Evolutionary conservation across 495 filamentous ascomycete species (phyloP), one percentile per base, ranked within the genome.

Genomic region (Penicillium steckii): DNA sequence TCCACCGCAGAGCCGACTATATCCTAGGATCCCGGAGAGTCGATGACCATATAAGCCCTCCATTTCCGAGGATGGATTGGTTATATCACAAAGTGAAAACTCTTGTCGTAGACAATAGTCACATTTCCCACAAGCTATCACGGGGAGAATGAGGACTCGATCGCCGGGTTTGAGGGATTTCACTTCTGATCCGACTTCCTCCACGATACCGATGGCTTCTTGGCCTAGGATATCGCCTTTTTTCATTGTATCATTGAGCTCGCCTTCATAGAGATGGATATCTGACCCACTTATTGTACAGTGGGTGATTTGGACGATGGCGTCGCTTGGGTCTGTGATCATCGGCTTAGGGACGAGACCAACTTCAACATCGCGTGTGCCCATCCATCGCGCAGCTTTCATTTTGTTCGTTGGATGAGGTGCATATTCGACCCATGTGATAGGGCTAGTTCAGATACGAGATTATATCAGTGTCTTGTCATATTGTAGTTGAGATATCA

Each of bases 51-150:
- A 90, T 80, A 88, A 78, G 22, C 70, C 73, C 49, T 84, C 79
- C 55, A 78, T 76, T 46, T 81, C 72, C 8, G 73, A 78, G 60
- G 83, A 86, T 8, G 80, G 68, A 68, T 87, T 88, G 23, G 86
- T 90, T 45, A 63, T 76, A 60, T 87, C 85, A 71, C 88, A 92
- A 60, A 88, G 82, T 25, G 84, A 88, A 1, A 82, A 83, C 40
- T 67, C 41, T 55, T 69, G 48, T 7, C 53, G 48, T 33, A 62
- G 38, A 56, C 66, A 69, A 38, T 65, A 63, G 2, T 50, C 21
- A 44, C 66, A 69, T 21, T 29, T 26, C 1, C 84, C 87, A 53
- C 86, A 91, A 0, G 88, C 81, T 64, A 91, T 88, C 63, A 89
- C 84, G 72, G 55, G 56, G 3, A 65, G 56, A 25, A 74, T 60